Evolutionary conservation across 345 rosid genomes (phyloP).

Genomic region (Eucalyptus caleyi): DNA sequence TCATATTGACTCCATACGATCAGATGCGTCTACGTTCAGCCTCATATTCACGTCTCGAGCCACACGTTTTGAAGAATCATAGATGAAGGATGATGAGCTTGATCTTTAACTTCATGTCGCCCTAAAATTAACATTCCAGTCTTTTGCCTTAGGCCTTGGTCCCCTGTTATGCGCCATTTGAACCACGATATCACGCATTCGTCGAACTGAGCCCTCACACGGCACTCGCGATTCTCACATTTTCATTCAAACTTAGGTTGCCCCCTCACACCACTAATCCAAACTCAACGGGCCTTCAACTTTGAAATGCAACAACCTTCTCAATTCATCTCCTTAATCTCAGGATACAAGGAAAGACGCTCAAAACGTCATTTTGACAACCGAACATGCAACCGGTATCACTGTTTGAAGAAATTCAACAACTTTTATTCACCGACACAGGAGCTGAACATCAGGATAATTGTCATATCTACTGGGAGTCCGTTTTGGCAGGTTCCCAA

Average conservation of each 20-base stretch:
- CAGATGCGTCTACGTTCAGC: background rate
- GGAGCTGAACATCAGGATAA: background rate
- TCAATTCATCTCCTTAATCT: background rate
- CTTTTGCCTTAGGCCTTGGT: background rate
- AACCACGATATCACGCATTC: background rate
- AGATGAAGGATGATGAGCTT: background rate
- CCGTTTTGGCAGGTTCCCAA: conserved; percentile 68
- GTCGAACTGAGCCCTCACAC: background rate
- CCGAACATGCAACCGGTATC: background rate
- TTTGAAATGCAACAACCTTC: background rate
- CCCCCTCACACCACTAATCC: background rate
- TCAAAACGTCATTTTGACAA: background rate
- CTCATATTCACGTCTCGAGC: background rate
- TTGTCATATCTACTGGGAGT: conserved; percentile 1
- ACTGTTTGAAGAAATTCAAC: background rate
- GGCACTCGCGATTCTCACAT: background rate
- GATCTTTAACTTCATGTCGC: background rate
- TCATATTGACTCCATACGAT: background rate
- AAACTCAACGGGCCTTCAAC: background rate
- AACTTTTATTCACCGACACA: background rate
- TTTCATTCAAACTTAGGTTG: background rate
- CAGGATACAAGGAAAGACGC: background rate
- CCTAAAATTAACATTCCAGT: background rate
- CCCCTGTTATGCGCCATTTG: background rate
- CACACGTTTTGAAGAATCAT: background rate